Evolutionary conservation across 2,329 filamentous ascomycete species (phyloP).

Genomic region (Talaromyces rugulosus): DNA sequence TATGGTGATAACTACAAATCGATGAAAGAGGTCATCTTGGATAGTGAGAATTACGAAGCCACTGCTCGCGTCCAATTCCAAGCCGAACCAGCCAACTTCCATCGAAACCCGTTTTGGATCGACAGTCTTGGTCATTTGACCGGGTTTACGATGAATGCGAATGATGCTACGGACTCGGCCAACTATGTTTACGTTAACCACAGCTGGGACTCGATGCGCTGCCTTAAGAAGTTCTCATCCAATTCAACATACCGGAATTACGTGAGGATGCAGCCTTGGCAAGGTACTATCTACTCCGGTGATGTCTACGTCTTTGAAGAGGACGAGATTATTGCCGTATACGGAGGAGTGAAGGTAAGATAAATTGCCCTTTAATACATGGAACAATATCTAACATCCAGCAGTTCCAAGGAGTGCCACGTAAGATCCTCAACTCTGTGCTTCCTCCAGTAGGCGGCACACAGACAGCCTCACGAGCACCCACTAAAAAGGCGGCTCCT

Average conservation of each 20-base stretch:
- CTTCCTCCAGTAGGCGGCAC: constrained; percentile 31
- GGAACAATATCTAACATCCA: constrained; percentile 11
- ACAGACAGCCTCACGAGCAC: constrained; percentile 19
- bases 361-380: not conserved
- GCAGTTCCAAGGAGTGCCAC: constrained; percentile 29
- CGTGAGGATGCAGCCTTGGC: constrained; percentile 27
- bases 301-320: constrained; percentile 52
- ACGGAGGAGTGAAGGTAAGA: constrained; percentile 38
- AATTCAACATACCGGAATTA: constrained; percentile 25
- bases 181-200: constrained; percentile 34
- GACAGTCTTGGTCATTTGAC: constrained; percentile 33
- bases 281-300: constrained; percentile 39
- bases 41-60: constrained; percentile 20
- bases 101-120: constrained; percentile 44
- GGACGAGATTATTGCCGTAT: constrained; percentile 13
- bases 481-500: constrained; percentile 19
- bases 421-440: constrained; percentile 24
- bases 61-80: constrained; percentile 29
- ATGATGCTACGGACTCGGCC: constrained; percentile 26
- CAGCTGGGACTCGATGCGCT: constrained; percentile 31
- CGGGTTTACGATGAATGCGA: constrained; percentile 38
- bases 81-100: constrained; percentile 53
- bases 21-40: constrained; percentile 24
- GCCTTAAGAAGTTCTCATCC: constrained; percentile 18
- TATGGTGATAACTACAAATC: constrained; percentile 23